phyloP scores from a whole-genome alignment of 371 early-diverging fungal genomes.

The Dentiscutata heterogama region DNA sequence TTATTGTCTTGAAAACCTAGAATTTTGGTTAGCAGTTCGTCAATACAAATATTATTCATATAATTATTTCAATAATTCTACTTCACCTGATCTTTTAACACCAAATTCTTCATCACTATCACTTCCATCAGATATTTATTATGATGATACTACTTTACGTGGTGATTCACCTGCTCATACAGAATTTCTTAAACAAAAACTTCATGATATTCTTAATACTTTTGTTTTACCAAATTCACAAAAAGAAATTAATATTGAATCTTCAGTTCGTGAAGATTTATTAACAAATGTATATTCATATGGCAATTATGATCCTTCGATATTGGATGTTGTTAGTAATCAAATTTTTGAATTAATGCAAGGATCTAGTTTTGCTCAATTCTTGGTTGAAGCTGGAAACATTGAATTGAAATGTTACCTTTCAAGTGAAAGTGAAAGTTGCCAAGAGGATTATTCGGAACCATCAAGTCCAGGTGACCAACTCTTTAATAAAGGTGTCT shows the following conservation, averaged over 20 bases:
- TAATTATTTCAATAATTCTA: slow-evolving; percentile 9
- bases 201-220: background rate
- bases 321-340: slow-evolving; percentile 6
- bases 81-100: background rate
- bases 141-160: background rate
- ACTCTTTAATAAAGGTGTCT: background rate
- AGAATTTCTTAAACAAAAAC: slow-evolving; percentile 21
- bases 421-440: slow-evolving; percentile 19
- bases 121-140: background rate
- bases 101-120: background rate
- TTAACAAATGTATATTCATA: slow-evolving; percentile 17
- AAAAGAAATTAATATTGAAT: slow-evolving; percentile 18
- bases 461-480: background rate
- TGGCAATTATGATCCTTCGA: slow-evolving; percentile 21
- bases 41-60: slow-evolving; percentile 3
- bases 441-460: slow-evolving; percentile 17
- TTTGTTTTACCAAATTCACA: slow-evolving; percentile 7
- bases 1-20: slow-evolving; percentile 27
- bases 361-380: slow-evolving; percentile 14
- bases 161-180: slow-evolving; percentile 21
- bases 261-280: background rate
- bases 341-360: slow-evolving; percentile 29
- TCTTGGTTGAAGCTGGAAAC: slow-evolving; percentile 9
- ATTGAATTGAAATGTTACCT: background rate
- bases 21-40: slow-evolving; percentile 26